These are phyloP conservation scores for Globisporangium heterothallicum DNA, from an alignment of 352 stramenopile genomes.

Conservation along the genomic window DNA sequence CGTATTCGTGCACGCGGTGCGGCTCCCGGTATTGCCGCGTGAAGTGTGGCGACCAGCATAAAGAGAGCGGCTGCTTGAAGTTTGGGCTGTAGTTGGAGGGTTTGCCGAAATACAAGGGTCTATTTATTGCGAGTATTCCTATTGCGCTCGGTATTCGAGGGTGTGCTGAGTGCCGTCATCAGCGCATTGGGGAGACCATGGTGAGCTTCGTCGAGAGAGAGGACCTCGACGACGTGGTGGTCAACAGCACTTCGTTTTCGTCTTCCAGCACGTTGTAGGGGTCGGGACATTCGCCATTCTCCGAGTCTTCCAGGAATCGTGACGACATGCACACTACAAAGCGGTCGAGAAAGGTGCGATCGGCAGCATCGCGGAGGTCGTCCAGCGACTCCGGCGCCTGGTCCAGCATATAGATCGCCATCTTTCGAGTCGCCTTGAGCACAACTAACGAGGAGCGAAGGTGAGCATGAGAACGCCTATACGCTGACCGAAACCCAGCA, in stretches of 20 bases:
- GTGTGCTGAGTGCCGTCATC: too few species aligned
- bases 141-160: too few species aligned
- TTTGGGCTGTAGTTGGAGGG: slow-evolving; percentile 54
- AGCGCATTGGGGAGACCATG: not conserved
- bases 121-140: not conserved
- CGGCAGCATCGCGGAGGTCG: slow-evolving; percentile 44
- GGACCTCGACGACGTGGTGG: slow-evolving; percentile 19
- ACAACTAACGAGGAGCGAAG: slow-evolving; percentile 39
- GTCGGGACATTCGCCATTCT: slow-evolving; percentile 72
- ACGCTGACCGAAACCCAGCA: not conserved
- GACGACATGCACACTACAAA: slow-evolving; percentile 53
- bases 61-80: slow-evolving; percentile 88
- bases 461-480: too few species aligned
- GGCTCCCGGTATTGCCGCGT: slow-evolving; percentile 79
- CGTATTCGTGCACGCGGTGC: slow-evolving; percentile 75
- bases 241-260: slow-evolving; percentile 42
- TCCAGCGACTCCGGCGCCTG: slow-evolving; percentile 45
- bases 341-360: slow-evolving; percentile 64
- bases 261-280: slow-evolving; percentile 56
- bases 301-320: slow-evolving; percentile 51
- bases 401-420: slow-evolving; percentile 51
- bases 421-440: slow-evolving; percentile 61
- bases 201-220: slow-evolving; percentile 4
- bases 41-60: slow-evolving; percentile 82
- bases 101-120: not conserved